Conservation (phyloP, 805 yeast genomes). For the Kluyveromyces lactis region DNA sequence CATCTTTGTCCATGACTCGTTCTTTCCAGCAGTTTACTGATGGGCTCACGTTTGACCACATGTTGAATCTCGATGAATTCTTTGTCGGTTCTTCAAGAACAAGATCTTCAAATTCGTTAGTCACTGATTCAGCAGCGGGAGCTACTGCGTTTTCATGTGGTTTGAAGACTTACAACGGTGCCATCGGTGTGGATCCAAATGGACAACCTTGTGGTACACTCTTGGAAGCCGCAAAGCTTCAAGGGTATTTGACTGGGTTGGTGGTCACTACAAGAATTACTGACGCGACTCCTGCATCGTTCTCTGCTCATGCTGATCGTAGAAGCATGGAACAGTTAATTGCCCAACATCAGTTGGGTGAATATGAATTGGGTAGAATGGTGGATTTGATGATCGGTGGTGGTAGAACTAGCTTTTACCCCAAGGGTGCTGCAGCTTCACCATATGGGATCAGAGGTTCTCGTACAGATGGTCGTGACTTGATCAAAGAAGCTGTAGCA, state of each 20-base stretch:
- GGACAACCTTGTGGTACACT: conserved; percentile 79
- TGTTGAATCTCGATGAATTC: conserved; percentile 55
- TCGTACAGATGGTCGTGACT: conserved; percentile 60
- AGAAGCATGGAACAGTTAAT: conserved; percentile 77
- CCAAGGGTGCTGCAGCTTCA: conserved; percentile 27
- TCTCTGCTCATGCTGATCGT: conserved; percentile 68
- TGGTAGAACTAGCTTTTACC: conserved; percentile 78
- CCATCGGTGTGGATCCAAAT: conserved; percentile 73
- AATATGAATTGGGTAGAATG: conserved; percentile 65
- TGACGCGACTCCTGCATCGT: conserved; percentile 93
- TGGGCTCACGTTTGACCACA: conserved; percentile 44
- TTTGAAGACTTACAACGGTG: conserved; percentile 78
- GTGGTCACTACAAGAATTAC: conserved; percentile 90
- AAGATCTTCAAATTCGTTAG: conserved; percentile 61
- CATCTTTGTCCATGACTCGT: conserved; percentile 72
- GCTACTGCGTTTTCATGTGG: conserved; percentile 92
- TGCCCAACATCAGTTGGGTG: conserved; percentile 82
- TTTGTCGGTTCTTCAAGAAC: conserved; percentile 82
- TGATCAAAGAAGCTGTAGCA: conserved; percentile 52
- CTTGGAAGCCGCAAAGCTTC: conserved; percentile 75
- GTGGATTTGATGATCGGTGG: conserved; percentile 89
- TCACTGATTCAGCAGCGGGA: conserved; percentile 96
- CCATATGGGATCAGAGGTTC: conserved; percentile 40
- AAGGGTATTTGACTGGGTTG: conserved; percentile 77
- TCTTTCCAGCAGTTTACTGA: conserved; percentile 51